These are phyloP conservation scores for Scheffersomyces amazonensis DNA, from an alignment of 805 yeast species.

Conservation along the genomic window DNA sequence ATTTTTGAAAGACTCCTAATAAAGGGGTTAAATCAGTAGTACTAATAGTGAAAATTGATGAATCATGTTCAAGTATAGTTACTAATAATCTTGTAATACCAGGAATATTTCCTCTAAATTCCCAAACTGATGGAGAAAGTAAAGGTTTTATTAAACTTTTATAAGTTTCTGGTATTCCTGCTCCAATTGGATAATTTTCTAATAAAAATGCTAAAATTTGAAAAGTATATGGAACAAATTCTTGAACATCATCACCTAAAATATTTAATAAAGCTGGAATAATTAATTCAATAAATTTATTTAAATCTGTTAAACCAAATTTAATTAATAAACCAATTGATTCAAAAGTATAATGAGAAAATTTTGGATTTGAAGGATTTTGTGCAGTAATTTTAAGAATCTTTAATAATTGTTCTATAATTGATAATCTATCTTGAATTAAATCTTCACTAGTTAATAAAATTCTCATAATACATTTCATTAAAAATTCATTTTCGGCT, in stretches of 20 bases:
- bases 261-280: constrained; percentile 68
- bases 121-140: constrained; percentile 92
- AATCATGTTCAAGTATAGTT: constrained; percentile 56
- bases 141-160: constrained; percentile 73
- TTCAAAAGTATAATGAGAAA: constrained; percentile 89
- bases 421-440: constrained; percentile 37
- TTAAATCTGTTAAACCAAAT: constrained; percentile 29
- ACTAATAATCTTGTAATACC: constrained; percentile 81
- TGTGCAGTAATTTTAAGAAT: constrained; percentile 70
- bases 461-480: constrained; percentile 85
- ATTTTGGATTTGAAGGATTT: constrained; percentile 94
- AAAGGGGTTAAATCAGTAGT: constrained; percentile 61
- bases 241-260: constrained; percentile 83
- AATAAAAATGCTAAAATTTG: constrained; percentile 83
- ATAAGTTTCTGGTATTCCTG: constrained; percentile 61
- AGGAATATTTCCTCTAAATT: constrained; percentile 87
- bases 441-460: constrained; percentile 70
- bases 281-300: constrained; percentile 45
- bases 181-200: constrained; percentile 51
- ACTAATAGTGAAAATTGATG: constrained; percentile 32
- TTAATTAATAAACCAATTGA: constrained; percentile 75
- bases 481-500: constrained; percentile 91
- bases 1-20: constrained; percentile 93
- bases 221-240: constrained; percentile 88
- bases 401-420: constrained; percentile 62